These are phyloP conservation scores for Kodamaea laetipori DNA, from an alignment of 805 yeast species.

Conservation along the genomic window DNA sequence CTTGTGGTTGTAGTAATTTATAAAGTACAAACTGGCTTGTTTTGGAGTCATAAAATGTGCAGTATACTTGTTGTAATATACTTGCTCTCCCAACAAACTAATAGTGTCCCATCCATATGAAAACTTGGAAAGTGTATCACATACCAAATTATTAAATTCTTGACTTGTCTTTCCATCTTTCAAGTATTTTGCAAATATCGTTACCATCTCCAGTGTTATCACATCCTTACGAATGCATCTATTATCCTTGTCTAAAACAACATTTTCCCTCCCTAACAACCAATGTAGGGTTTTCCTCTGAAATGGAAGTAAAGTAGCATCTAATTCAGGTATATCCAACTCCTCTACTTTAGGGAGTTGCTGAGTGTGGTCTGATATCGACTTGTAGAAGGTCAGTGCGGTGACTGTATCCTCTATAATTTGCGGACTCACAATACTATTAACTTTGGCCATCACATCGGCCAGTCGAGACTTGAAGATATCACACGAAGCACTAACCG, in stretches of 20 bases:
- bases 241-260: constrained; percentile 30
- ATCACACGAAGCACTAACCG: constrained; percentile 20
- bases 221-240: constrained; percentile 24
- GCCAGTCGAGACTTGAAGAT: constrained; percentile 22
- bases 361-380: constrained; percentile 49
- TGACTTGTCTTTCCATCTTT: not conserved
- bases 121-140: constrained; percentile 38
- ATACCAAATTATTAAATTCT: constrained; percentile 23
- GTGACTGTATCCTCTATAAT: constrained; percentile 15
- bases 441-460: constrained; percentile 19
- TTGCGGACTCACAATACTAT: constrained; percentile 7
- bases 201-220: constrained; percentile 15
- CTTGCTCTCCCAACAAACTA: not conserved
- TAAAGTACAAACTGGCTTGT: constrained; percentile 19
- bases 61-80: constrained; percentile 41
- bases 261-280: constrained; percentile 56
- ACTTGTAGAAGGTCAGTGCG: constrained; percentile 49
- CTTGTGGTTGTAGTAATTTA: constrained; percentile 25
- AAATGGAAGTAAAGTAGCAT: constrained; percentile 47
- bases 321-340: constrained; percentile 45
- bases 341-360: constrained; percentile 20
- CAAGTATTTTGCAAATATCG: constrained; percentile 10
- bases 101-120: constrained; percentile 54
- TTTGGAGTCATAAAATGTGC: constrained; percentile 8
- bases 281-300: constrained; percentile 59